Percentiles rank a stretch among this genome's conserved stretches.
These are phyloP conservation scores for Gossypium davidsonii DNA, from an alignment of 441 rosid genomes.

Conservation along the genomic window DNA sequence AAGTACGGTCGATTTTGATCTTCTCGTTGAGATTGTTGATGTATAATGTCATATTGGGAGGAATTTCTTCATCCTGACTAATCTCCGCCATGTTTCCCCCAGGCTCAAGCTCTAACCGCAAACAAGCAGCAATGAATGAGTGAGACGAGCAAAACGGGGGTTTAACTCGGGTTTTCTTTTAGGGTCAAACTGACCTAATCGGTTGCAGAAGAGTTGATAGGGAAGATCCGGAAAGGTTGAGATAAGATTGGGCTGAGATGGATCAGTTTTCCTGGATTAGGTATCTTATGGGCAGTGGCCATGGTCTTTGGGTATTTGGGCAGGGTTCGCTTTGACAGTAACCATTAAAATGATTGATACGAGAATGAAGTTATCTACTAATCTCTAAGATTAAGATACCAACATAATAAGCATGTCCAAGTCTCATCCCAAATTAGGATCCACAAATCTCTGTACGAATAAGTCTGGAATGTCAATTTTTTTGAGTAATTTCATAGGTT, in stretches of 20 bases:
- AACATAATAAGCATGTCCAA: no score
- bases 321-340: not conserved
- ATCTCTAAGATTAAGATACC: no score
- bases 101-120: not conserved
- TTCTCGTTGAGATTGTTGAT: constrained; percentile 97
- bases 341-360: no score
- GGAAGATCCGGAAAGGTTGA: not conserved
- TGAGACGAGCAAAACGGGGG: not conserved
- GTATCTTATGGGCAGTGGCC: not conserved
- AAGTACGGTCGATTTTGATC: constrained; percentile 71
- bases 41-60: constrained; percentile 72
- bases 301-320: not conserved
- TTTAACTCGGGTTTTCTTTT: not conserved
- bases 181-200: not conserved
- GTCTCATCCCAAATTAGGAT: no score
- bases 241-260: not conserved
- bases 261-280: not conserved
- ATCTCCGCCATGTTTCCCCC: constrained; percentile 42
- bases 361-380: no score
- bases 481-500: no score
- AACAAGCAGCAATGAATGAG: not conserved
- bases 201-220: not conserved
- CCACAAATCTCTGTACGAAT: no score
- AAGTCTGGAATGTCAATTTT: no score
- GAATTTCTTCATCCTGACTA: constrained; percentile 30